Conservation (phyloP, 495 filamentous ascomycete species). For the Neurospora tetrasperma region DNA sequence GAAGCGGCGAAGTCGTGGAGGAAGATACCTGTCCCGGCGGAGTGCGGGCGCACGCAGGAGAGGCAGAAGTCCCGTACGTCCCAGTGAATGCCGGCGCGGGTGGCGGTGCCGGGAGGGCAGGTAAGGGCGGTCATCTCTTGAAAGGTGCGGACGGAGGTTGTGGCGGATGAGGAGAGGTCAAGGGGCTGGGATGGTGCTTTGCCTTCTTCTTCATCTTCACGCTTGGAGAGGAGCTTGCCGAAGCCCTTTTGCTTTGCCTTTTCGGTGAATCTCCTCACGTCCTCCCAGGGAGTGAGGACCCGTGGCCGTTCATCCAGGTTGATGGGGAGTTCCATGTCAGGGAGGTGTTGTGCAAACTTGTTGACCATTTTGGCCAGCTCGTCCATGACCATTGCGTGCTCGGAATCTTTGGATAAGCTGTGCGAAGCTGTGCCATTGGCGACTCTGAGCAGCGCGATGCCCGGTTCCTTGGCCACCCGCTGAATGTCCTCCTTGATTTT, state of each 20-base stretch:
- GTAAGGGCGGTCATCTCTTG: constrained; percentile 38
- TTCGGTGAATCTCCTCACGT: constrained; percentile 31
- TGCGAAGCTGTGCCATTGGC: constrained; percentile 38
- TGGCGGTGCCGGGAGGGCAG: constrained; percentile 49
- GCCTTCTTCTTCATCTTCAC: background rate
- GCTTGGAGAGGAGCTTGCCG: constrained; percentile 24
- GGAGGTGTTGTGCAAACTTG: constrained; percentile 57
- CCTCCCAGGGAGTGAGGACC: constrained; percentile 59
- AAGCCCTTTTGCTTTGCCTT: constrained; percentile 22
- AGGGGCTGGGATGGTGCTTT: background rate
- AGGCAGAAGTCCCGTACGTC: constrained; percentile 48
- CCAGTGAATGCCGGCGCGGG: constrained; percentile 43
- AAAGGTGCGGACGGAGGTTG: constrained; percentile 37
- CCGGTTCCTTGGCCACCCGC: constrained; percentile 27
- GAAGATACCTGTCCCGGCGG: constrained; percentile 45
- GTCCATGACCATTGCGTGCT: constrained; percentile 46
- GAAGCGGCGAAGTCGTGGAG: constrained; percentile 54
- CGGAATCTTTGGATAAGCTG: constrained; percentile 31
- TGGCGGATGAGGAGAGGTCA: constrained; percentile 3
- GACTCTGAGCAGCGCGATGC: constrained; percentile 33
- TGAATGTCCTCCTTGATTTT: constrained; percentile 41
- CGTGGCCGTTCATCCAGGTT: constrained; percentile 73
- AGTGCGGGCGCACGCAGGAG: constrained; percentile 54
- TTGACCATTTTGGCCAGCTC: constrained; percentile 55
- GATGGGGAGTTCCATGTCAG: constrained; percentile 72